Percentiles rank a stretch among this genome's conserved stretches.
Conservation (phyloP, 352 stramenopile genomes). For the Blastocystis sp. region DNA sequence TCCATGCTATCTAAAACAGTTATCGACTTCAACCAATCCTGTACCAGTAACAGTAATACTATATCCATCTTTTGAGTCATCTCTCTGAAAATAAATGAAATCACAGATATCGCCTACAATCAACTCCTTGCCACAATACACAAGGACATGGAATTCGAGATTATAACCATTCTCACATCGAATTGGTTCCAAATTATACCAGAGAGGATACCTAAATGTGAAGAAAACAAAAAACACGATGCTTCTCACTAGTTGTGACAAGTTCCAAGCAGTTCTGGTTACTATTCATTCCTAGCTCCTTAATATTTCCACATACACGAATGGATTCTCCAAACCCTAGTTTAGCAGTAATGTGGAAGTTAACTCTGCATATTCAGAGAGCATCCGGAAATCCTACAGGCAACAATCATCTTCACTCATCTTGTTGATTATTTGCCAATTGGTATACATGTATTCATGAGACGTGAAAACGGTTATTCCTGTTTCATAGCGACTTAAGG, state of each 20-base stretch:
- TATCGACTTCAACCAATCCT: background rate
- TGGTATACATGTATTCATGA: background rate
- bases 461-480: slow-evolving; percentile 3
- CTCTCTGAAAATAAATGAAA: slow-evolving; percentile 4
- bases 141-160: slow-evolving; percentile 9
- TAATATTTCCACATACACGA: slow-evolving; percentile 35
- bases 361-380: background rate
- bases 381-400: background rate
- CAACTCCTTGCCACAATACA: slow-evolving; percentile 10
- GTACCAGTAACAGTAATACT: slow-evolving; percentile 13
- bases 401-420: slow-evolving; percentile 39
- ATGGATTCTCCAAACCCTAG: slow-evolving; percentile 54
- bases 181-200: slow-evolving; percentile 78
- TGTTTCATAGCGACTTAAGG: background rate
- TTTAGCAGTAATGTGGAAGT: slow-evolving; percentile 57
- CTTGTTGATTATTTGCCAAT: background rate
- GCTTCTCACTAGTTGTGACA: slow-evolving; percentile 77
- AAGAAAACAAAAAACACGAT: slow-evolving; percentile 51
- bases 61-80: slow-evolving; percentile 7
- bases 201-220: slow-evolving; percentile 69
- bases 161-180: slow-evolving; percentile 64
- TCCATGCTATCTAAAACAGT: slow-evolving; percentile 46
- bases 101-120: background rate
- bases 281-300: background rate
- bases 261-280: slow-evolving; percentile 64